Percentiles rank a stretch among this genome's conserved stretches.
phyloP scores from a whole-genome alignment of 306 rosid species.

The Glycine tomentella region DNA sequence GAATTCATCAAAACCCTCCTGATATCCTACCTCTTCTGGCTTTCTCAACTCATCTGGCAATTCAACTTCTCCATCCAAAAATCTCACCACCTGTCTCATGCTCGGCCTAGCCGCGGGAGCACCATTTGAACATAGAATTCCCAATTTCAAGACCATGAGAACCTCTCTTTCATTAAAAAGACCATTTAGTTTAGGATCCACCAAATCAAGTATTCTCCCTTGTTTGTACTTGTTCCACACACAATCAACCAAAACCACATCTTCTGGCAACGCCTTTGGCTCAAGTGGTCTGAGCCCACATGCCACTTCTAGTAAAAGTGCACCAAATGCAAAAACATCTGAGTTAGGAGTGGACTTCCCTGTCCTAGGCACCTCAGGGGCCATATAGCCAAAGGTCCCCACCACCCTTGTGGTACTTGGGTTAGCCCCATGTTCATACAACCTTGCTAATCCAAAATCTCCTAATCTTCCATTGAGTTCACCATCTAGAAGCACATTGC shows the following conservation, averaged over 20 bases:
- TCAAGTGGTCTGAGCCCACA: slow-evolving; percentile 75
- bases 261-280: slow-evolving; percentile 55
- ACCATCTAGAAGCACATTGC: slow-evolving; percentile 72
- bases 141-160: background rate
- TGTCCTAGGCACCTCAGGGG: slow-evolving; percentile 77
- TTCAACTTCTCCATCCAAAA: too few species aligned
- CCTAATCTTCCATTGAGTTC: slow-evolving; percentile 79
- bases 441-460: slow-evolving; percentile 77
- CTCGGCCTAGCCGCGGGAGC: too few species aligned
- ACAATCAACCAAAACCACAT: slow-evolving; percentile 73
- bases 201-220: slow-evolving; percentile 23
- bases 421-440: slow-evolving; percentile 77
- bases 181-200: slow-evolving; percentile 62
- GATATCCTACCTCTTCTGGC: too few species aligned
- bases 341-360: slow-evolving; percentile 72
- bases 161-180: slow-evolving; percentile 53
- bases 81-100: too few species aligned
- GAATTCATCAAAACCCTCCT: too few species aligned
- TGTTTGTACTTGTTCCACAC: slow-evolving; percentile 68
- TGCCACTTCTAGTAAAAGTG: slow-evolving; percentile 72
- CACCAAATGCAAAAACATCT: slow-evolving; percentile 80
- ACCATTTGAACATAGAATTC: too few species aligned
- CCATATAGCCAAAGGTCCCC: slow-evolving; percentile 70
- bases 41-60: too few species aligned
- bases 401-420: slow-evolving; percentile 47